phyloP scores from a whole-genome alignment of 2,329 filamentous ascomycete species.

The Alternaria sp. region DNA sequence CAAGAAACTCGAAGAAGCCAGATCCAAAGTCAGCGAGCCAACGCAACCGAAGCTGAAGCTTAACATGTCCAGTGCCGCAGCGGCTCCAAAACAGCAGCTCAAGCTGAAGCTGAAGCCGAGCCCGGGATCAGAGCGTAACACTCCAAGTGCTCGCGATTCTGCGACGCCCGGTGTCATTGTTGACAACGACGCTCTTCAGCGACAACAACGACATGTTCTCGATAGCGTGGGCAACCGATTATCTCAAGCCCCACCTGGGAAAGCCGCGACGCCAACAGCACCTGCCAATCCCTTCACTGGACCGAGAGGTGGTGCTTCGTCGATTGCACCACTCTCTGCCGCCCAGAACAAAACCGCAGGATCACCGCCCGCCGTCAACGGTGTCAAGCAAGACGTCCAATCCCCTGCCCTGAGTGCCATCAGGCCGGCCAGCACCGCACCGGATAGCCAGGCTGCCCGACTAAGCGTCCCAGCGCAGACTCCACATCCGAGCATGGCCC shows the following conservation, averaged over 20 bases:
- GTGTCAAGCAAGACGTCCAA: constrained; percentile 50
- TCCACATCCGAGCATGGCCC: constrained; percentile 48
- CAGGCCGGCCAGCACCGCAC: constrained; percentile 44
- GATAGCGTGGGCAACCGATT: constrained; percentile 52
- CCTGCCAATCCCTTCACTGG: constrained; percentile 39
- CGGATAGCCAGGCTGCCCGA: constrained; percentile 38
- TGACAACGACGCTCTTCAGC: constrained; percentile 61
- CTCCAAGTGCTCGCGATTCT: constrained; percentile 50
- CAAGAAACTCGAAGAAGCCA: constrained; percentile 72
- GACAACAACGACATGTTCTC: constrained; percentile 60
- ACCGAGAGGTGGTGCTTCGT: constrained; percentile 28
- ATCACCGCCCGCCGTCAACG: constrained; percentile 41
- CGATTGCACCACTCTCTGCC: constrained; percentile 27
- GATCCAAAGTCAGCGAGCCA: constrained; percentile 74
- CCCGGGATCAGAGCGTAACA: constrained; percentile 48
- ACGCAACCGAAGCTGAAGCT: constrained; percentile 80
- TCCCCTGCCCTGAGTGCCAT: constrained; percentile 54
- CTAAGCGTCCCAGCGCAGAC: constrained; percentile 41
- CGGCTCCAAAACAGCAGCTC: constrained; percentile 56
- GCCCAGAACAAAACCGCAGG: constrained; percentile 40
- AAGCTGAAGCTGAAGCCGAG: constrained; percentile 65
- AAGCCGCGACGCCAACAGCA: constrained; percentile 31
- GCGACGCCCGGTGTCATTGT: constrained; percentile 58
- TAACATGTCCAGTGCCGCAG: constrained; percentile 62
- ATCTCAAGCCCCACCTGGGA: constrained; percentile 37